Base-by-base conservation (phyloP, 257 asterid genomes). In the Lycium barbarum region DNA sequence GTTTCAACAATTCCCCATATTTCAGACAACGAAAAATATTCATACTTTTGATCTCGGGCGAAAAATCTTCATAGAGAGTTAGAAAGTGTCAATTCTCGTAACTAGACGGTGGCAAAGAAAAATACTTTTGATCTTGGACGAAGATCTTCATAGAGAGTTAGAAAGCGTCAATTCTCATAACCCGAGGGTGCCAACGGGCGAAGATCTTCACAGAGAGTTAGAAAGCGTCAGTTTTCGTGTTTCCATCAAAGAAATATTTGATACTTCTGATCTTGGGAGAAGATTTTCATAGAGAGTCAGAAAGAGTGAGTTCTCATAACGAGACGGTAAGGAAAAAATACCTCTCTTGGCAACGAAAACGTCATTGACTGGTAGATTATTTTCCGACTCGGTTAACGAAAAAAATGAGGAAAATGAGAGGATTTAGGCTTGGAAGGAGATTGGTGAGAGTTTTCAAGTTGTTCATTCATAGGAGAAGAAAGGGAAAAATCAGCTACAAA, bases 391-490 rank as follows among this genome's bases (percentile, higher is more conserved):
- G 0, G 0, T 74, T 22, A n/a, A 13, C 0, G 6, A 0, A 8
- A 20, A 72, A 20, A 3, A 88, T 91, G 95, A 86, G 74, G 33
- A 92, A 58, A 85, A 61, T 38, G 36, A 87, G 90, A 86, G 96
- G 95, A 6, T 88, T 90, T 79, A 87, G 85, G 83, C 84, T 93
- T 5, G 89, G 94, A 7, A 87, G 83, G 58, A 91, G 68, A 76
- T 81, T 87, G 6, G 89, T 89, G 49, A 91, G 85, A 83, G 85
- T 88, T 61, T 88, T 91, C 89, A 85, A 83, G 20, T 83, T 92
- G 84, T 88, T 88, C 78, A n/a, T 89, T 86, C 76, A 35, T 59
- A 84, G 90, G 66, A 90, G 88, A 13, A 17, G 79, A 2, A 84
- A 83, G 65, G 79, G 87, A 17, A 45, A 84, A 65, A 33, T 55